Base-by-base conservation (phyloP, 140 eudicot species). In the Oenanthe javanica region DNA sequence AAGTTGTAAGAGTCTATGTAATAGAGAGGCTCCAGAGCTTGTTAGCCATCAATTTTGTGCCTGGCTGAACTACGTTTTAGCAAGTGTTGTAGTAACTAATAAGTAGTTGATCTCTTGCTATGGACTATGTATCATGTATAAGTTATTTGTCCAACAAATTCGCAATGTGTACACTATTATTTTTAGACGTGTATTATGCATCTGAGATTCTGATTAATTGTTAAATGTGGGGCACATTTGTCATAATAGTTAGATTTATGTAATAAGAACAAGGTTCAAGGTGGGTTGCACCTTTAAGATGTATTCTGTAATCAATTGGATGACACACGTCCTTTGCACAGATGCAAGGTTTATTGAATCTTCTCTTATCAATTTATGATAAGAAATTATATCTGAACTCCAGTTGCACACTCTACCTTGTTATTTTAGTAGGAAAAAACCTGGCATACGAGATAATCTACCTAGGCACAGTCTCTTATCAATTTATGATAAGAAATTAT, bases 51-150 rank as follows among this genome's bases (percentile, higher is more conserved):
- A 38, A 49, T 80, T 79, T 80, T 82, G 25, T 82, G 31, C 84
- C 84, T 80, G 84, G 89, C 86, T 63, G 86, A 80, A 86, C 86
- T 63, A 75, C 76, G 63, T 82, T 46, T n/a, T 76, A 9, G 83
- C 80, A 49, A 79, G 21, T 67, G 73, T 67, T 31, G 61, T 63
- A 76, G n/a, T n/a, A 67, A 76, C n/a, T 69, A 82, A 82, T 85
- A 85, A 85, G 52, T 83, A 77, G 73, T 48, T 72, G 79, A 70
- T 57, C 42, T 77, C 38, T 72, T 83, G 80, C 64, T 75, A 18
- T 47, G 42, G 40, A 36, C 77, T 45, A 70, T 52, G 63, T 40
- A 82, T 66, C 42, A 77, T 48, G 42, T 78, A 77, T 66, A 45
- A 13, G 23, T 50, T 72, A 7, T 79, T 42, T 72, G 74, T 79